Base-by-base conservation (phyloP, 1,284 basidiomycete species). In the Leccinum pachyderme region DNA sequence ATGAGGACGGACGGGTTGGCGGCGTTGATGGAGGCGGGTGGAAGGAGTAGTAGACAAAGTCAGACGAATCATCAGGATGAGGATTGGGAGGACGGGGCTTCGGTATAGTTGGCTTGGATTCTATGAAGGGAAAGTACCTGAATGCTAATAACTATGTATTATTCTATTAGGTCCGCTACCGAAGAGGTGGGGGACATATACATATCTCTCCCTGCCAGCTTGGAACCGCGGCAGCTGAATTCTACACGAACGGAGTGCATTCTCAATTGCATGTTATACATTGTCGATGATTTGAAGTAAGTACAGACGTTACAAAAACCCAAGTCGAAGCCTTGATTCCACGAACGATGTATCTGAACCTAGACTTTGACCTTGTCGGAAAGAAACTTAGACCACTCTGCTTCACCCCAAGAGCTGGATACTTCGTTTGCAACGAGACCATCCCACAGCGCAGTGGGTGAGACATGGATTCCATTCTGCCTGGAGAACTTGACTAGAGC, bases 401-500 rank as follows among this genome's bases (percentile, higher is more conserved):
- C 80, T 65, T 87, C 81, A 5, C 82, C 86, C 87, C 92, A 98
- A 9, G 86, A 83, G 61, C 90, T 93, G 4, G 89, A 92, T 46
- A 97, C 81, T 57, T 90, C 85, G 47, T 77, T 81, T 22, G 86
- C 90, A 55, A 94, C 72, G 32, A 98, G 75, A 7, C 95, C 95
- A 66, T 95, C 89, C 83, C 88, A 92, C 3, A 94, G 74, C 0
- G 83, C 89, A 8, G 93, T 93, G 2, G 95, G 94, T 31, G 93
- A 95, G 50, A 96, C 92, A 64, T 97, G 95, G 51, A 97, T 86
- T 5, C 91, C 80, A 62, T 97, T 97, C 77, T 97, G 95, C 59
- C 95, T 80, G 6, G 91, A 86, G 68, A 90, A 87, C 74, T 96
- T 96, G 76, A 94, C 86, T 89, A 60, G 33, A 54, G 32, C 3